These are phyloP conservation scores for Colletotrichum australisinense DNA, from an alignment of 2,329 filamentous ascomycete species.

Conservation along the genomic window DNA sequence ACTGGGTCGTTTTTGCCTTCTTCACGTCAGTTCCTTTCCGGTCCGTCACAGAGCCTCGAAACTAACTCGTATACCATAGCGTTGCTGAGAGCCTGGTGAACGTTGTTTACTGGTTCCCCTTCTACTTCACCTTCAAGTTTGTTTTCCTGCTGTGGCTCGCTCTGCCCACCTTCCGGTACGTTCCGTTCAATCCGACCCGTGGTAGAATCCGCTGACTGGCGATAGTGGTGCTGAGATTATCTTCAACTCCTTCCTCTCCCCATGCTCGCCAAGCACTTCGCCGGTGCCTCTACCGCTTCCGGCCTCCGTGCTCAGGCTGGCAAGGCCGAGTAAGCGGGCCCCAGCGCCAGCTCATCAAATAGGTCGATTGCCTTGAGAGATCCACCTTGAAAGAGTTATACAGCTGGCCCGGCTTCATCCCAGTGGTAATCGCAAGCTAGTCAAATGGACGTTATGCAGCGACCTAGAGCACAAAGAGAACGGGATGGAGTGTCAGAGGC, in stretches of 20 bases:
- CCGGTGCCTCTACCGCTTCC: constrained; percentile 76
- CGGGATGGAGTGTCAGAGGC: constrained; percentile 14
- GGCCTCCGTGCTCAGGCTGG: constrained; percentile 91
- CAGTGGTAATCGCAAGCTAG: constrained; percentile 27
- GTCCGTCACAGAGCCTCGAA: constrained; percentile 11
- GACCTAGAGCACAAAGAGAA: constrained; percentile 21
- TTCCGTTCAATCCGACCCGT: constrained; percentile 37
- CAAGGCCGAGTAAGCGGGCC: constrained; percentile 71
- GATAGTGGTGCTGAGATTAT: constrained; percentile 91
- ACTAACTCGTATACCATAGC: constrained; percentile 47
- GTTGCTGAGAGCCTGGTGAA: constrained; percentile 85
- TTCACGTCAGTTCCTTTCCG: constrained; percentile 68
- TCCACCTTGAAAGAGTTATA: constrained; percentile 23
- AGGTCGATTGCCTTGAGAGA: constrained; percentile 34
- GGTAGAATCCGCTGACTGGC: constrained; percentile 36
- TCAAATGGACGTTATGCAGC: constrained; percentile 22
- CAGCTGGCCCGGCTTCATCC: constrained; percentile 27
- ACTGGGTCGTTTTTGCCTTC: constrained; percentile 89
- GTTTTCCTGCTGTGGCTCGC: constrained; percentile 97
- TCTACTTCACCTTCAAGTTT: constrained; percentile 99
- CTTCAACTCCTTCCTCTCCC: constrained; percentile 95
- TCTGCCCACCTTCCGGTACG: constrained; percentile 92
- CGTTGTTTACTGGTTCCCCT: constrained; percentile 95
- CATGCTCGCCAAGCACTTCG: constrained; percentile 93
- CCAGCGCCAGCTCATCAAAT: constrained; percentile 16